Evolutionary conservation across 345 rosid species (phyloP), one percentile per base, ranked within the genome.

Genomic region (Lumnitzera racemosa): DNA sequence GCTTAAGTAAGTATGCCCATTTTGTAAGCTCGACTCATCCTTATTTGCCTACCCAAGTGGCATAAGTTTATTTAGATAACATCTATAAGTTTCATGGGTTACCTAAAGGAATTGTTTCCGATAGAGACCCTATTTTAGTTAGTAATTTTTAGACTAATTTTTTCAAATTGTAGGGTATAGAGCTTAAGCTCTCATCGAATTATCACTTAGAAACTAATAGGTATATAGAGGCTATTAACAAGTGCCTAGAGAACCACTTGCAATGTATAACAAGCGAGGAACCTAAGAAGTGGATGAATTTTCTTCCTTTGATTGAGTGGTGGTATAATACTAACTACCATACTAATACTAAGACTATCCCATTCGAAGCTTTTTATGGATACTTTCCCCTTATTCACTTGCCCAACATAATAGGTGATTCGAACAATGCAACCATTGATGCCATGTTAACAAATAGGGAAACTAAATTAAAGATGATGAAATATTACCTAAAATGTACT

Each of bases 251-350:
- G 20, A 57, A 17, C 23, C 46, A 57, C 17, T 12, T 57, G 13
- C 0, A 24, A 3, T 57, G 61, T 24, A 57, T 57, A 49, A 5
- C 16, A 2, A 15, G 47, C 5, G 48, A 57, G 3, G 13, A 14
- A 15, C 49, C 61, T 5, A 57, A 14, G 17, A 1, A 27, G 2
- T 57, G 49, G 61, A 9, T 14, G 12, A 57, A 41, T 2, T 57
- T 16, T 48, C 10, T 57, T 11, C 23, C 61, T 15, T 23, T 57
- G 7, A 49, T 49, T 2, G 61, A 57, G 31, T 57, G 20, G 49
- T 57, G 61, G 61, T 57, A 57, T 24, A 57, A 57, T 49, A 36
- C 61, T 13, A 31, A 17, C 16, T 36, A 36, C 17, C 61, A 57
- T 1, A 20, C 0, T 20, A 20, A 1, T 20, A 20, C 1, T 20